A percentile compares a stretch with the other conserved stretches of the same genome.
phyloP scores from a whole-genome alignment of 2,329 filamentous ascomycete genomes.

The Paracoccidioides lutzii region DNA sequence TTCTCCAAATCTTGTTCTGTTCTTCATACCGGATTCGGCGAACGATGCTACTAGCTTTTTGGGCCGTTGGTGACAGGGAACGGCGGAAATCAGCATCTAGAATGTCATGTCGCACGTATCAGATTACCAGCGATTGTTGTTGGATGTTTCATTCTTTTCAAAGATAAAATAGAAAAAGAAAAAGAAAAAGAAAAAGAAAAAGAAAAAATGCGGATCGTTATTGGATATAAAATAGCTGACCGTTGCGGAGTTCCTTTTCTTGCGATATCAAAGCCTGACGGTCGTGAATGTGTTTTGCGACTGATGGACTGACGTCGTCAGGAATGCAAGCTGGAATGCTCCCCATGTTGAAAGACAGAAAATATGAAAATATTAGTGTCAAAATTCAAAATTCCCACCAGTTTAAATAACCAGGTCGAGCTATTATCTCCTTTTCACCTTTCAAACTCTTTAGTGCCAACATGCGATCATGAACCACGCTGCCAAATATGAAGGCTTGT shows the following conservation, averaged over 20 bases:
- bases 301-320: neutral
- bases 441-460: no score
- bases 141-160: neutral
- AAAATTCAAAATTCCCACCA: no score
- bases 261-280: conserved; percentile 6
- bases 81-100: conserved; percentile 22
- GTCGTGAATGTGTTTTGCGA: conserved; percentile 3
- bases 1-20: conserved; percentile 62
- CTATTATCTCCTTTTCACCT: no score
- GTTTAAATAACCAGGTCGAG: no score
- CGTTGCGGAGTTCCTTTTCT: conserved; percentile 9
- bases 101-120: neutral
- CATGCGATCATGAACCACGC: no score
- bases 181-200: no score
- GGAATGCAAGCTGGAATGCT: neutral
- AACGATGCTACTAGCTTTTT: conserved; percentile 66
- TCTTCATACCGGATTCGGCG: conserved; percentile 67
- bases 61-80: conserved; percentile 63
- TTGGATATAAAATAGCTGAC: conserved; percentile 2
- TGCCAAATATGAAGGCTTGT: no score
- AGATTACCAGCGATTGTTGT: neutral
- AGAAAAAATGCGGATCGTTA: neutral
- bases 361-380: no score
- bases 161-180: neutral
- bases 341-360: neutral